Percentiles rank a stretch among this genome's conserved stretches.
These are phyloP conservation scores for Colletotrichum zoysiae DNA, from an alignment of 2,329 filamentous ascomycete genomes.

Conservation along the genomic window DNA sequence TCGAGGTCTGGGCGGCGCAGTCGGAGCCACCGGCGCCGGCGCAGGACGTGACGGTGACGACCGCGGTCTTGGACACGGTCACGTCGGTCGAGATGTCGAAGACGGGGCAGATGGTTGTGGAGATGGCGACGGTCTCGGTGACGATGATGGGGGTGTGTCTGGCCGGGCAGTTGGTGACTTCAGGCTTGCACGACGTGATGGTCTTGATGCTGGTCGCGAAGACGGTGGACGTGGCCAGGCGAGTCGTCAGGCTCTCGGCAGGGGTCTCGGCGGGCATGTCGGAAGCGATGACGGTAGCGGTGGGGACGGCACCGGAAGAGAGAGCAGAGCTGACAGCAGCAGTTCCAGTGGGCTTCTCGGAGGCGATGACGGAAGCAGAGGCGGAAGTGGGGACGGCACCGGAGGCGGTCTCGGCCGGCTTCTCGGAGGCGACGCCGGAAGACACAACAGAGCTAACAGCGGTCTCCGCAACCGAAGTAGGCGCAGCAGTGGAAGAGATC, in stretches of 20 bases:
- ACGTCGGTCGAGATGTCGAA: conserved; percentile 42
- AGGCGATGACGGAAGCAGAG: background rate
- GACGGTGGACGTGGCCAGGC: conserved; percentile 40
- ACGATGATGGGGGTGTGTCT: conserved; percentile 29
- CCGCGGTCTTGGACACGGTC: conserved; percentile 44
- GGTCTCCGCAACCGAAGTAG: conserved; percentile 6
- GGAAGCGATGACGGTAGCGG: background rate
- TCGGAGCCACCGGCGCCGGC: conserved; percentile 40
- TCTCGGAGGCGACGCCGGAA: conserved; percentile 8
- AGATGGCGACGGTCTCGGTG: conserved; percentile 54
- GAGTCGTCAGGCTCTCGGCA: conserved; percentile 23
- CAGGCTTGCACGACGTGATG: conserved; percentile 39
- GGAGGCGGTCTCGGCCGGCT: conserved; percentile 6
- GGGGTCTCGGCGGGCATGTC: conserved; percentile 12
- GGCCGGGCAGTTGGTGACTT: conserved; percentile 34
- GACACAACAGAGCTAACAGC: conserved; percentile 3
- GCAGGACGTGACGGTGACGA: conserved; percentile 49
- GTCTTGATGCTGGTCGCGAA: conserved; percentile 41
- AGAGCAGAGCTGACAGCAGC: background rate
- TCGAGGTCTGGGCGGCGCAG: conserved; percentile 44
- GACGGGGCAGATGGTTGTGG: conserved; percentile 60
- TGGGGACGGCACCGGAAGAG: too few species aligned
- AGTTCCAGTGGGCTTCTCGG: background rate
- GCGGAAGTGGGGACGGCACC: background rate
- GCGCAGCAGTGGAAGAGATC: background rate